Evolutionary conservation across 306 rosid genomes (phyloP).

Genomic region (Dalbergia oliveri): DNA sequence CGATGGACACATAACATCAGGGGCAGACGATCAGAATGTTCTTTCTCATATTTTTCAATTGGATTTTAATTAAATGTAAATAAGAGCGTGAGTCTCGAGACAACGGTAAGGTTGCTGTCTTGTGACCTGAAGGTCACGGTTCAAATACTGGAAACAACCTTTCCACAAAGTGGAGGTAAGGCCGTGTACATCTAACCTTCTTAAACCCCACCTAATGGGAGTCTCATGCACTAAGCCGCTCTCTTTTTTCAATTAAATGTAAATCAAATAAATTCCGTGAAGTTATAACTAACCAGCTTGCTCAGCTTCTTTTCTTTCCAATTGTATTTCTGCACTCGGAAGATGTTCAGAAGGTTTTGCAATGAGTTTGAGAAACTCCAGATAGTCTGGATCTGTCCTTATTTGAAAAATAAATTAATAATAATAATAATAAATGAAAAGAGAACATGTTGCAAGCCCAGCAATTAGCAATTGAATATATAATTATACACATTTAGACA

Average conservation of each 20-base stretch:
- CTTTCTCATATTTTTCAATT: not conserved
- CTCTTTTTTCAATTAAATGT: not conserved
- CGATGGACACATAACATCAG: not conserved
- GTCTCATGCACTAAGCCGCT: too few relatives aligned
- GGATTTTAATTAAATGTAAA: not conserved
- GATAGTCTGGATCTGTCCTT: conserved; percentile 85
- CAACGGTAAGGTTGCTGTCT: too few relatives aligned
- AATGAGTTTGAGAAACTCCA: conserved; percentile 90
- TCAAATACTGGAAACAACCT: too few relatives aligned
- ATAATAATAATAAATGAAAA: conserved; percentile 16
- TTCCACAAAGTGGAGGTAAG: too few relatives aligned
- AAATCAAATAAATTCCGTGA: conserved; percentile 19
- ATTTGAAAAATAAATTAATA: conserved; percentile 26
- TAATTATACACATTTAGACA: not conserved
- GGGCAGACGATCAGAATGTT: not conserved
- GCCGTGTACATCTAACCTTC: too few relatives aligned
- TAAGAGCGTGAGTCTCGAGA: too few relatives aligned
- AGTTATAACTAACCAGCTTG: conserved; percentile 79
- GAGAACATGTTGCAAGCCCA: conserved; percentile 1
- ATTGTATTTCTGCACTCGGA: conserved; percentile 98
- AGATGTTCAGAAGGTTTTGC: conserved; percentile 90
- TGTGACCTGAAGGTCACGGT: too few relatives aligned
- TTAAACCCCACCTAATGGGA: too few relatives aligned
- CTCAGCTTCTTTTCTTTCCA: conserved; percentile 98
- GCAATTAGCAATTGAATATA: not conserved